A percentile compares a stretch with the other conserved stretches of the same genome.
Conservation (phyloP, 257 asterid genomes). For the Plantago elongata region DNA sequence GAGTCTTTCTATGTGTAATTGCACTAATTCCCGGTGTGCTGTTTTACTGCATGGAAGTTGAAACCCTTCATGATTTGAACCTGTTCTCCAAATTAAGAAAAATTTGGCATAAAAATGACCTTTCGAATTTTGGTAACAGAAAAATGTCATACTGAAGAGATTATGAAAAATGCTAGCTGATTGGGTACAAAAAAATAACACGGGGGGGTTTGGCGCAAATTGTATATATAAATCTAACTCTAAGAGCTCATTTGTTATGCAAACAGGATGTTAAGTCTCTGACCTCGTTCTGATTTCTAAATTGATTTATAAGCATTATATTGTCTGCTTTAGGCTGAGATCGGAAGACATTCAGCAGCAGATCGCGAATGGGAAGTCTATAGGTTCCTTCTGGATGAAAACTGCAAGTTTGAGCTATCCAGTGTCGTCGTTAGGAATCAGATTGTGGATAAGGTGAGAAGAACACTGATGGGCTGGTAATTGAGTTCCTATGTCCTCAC, state of each 20-base stretch:
- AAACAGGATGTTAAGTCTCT: neutral
- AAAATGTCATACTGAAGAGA: too few relatives aligned
- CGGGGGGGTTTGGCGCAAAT: too few relatives aligned
- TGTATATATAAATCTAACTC: neutral
- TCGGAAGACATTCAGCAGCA: slow-evolving; percentile 59
- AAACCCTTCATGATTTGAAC: too few relatives aligned
- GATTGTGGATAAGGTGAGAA: slow-evolving; percentile 73
- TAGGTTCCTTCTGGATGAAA: slow-evolving; percentile 74
- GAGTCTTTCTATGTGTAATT: too few relatives aligned
- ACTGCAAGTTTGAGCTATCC: slow-evolving; percentile 43
- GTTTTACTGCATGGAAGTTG: too few relatives aligned
- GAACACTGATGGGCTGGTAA: slow-evolving; percentile 87
- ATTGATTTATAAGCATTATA: neutral
- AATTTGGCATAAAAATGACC: too few relatives aligned
- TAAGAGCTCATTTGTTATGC: slow-evolving; percentile 3
- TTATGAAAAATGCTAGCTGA: too few relatives aligned
- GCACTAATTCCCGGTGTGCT: too few relatives aligned
- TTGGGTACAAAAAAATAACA: too few relatives aligned
- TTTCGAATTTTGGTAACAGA: too few relatives aligned
- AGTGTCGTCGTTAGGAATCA: slow-evolving; percentile 40
- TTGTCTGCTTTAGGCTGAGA: slow-evolving; percentile 58
- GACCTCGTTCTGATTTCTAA: neutral
- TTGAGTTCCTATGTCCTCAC: slow-evolving; percentile 17
- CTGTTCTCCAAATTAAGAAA: too few relatives aligned
- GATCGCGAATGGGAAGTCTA: slow-evolving; percentile 84